Evolutionary conservation across 169 alveolate genomes (phyloP).

Genomic region (Neospora caninum): DNA sequence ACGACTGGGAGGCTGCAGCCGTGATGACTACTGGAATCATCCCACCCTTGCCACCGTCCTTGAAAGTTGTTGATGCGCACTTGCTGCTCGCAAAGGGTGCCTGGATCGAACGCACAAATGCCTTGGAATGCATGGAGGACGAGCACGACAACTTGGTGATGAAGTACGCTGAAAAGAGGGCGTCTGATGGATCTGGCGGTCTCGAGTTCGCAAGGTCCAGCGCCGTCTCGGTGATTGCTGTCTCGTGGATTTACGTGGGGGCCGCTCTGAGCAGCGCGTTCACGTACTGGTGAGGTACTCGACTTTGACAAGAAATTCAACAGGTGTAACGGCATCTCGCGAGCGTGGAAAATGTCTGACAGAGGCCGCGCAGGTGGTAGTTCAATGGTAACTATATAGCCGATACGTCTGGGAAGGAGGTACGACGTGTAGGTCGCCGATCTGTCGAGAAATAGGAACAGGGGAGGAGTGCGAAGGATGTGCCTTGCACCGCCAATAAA

Average conservation of each 20-base stretch:
- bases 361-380: too few species aligned
- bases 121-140: conserved; percentile 24
- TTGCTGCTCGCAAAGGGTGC: conserved; percentile 34
- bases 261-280: neutral
- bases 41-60: neutral
- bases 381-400: too few species aligned
- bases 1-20: neutral
- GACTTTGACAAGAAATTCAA: too few species aligned
- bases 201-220: neutral
- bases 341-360: too few species aligned
- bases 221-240: neutral
- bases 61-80: conserved; percentile 7
- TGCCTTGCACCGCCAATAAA: too few species aligned
- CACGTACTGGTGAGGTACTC: neutral
- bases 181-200: neutral
- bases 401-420: too few species aligned
- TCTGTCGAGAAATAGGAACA: too few species aligned
- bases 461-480: too few species aligned
- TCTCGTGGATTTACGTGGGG: neutral
- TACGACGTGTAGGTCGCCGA: too few species aligned
- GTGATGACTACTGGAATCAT: neutral
- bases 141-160: neutral
- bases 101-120: conserved; percentile 25
- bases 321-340: too few species aligned
- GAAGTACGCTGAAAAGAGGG: neutral